Evolutionary conservation across 1,284 basidiomycete genomes (phyloP).

Genomic region (Ustilago xerochloae): DNA sequence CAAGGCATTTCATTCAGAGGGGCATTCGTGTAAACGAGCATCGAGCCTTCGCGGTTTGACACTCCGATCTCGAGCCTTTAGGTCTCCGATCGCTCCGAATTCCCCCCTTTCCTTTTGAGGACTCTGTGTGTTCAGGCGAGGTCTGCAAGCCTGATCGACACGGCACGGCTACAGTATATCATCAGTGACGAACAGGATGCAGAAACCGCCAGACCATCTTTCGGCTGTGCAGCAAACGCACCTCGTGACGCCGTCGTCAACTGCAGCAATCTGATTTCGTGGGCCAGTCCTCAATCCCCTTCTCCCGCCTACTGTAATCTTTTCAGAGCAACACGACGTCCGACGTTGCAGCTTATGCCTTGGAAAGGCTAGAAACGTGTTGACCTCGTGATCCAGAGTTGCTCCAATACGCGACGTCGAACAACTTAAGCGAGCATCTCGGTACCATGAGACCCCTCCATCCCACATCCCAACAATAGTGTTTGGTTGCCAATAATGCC

Average conservation of each 20-base stretch:
- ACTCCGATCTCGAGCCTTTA: constrained; percentile 15
- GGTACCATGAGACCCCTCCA: neutral
- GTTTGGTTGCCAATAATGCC: neutral
- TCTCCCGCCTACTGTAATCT: too few relatives aligned
- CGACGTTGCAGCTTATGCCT: neutral
- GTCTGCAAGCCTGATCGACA: neutral
- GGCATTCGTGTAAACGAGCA: constrained; percentile 14
- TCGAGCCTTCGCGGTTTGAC: constrained; percentile 10
- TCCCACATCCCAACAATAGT: neutral
- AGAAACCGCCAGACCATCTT: too few relatives aligned
- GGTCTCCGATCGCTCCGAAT: neutral
- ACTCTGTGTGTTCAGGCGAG: too few relatives aligned
- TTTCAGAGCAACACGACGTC: neutral
- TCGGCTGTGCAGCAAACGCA: neutral
- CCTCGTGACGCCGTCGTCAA: constrained; percentile 1
- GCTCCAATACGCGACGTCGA: neutral
- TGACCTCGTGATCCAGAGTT: neutral
- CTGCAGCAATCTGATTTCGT: too few relatives aligned
- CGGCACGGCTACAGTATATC: neutral
- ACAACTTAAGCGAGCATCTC: neutral
- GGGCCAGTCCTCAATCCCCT: too few relatives aligned
- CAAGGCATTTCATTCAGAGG: constrained; percentile 10
- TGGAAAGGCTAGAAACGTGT: neutral
- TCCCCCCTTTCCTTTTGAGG: neutral
- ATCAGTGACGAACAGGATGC: too few relatives aligned